phyloP scores from a whole-genome alignment of 2,329 filamentous ascomycete genomes.

The Westerdykella ornata region DNA sequence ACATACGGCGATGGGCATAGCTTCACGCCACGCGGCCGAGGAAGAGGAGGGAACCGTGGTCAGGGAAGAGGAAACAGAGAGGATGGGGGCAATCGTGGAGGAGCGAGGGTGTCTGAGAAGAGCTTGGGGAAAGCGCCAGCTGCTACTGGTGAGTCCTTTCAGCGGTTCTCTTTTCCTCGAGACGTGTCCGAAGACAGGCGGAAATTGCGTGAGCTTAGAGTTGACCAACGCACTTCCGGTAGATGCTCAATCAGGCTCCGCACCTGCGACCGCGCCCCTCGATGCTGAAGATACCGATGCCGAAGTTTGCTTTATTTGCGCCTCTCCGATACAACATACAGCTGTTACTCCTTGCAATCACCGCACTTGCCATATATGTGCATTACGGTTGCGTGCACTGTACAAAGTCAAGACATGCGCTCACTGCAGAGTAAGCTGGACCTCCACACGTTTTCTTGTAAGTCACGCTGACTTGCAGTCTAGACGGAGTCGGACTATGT shows the following conservation, averaged over 20 bases:
- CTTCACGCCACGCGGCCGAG: constrained; percentile 24
- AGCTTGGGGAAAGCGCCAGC: constrained; percentile 33
- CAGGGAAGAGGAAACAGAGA: constrained; percentile 31
- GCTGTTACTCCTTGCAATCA: constrained; percentile 93
- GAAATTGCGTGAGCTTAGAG: not conserved
- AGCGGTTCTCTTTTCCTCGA: not conserved
- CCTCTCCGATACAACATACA: constrained; percentile 79
- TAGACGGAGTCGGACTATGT: constrained; percentile 69
- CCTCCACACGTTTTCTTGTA: not conserved
- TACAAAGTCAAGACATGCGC: constrained; percentile 96
- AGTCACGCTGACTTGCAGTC: constrained; percentile 28
- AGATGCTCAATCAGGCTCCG: not conserved
- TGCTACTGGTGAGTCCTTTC: constrained; percentile 37
- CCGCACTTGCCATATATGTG: constrained; percentile 92
- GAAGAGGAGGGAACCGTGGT: constrained; percentile 29
- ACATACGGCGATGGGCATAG: constrained; percentile 17
- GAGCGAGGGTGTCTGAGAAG: constrained; percentile 11
- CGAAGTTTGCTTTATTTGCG: constrained; percentile 96
- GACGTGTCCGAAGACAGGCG: not conserved
- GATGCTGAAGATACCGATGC: constrained; percentile 55
- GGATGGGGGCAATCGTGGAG: constrained; percentile 23
- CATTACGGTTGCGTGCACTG: constrained; percentile 79
- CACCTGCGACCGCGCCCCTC: constrained; percentile 13
- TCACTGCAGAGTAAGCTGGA: constrained; percentile 72
- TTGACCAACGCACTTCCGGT: constrained; percentile 1